phyloP scores from a whole-genome alignment of 257 asterid species.

The Cinchona pubescens region DNA sequence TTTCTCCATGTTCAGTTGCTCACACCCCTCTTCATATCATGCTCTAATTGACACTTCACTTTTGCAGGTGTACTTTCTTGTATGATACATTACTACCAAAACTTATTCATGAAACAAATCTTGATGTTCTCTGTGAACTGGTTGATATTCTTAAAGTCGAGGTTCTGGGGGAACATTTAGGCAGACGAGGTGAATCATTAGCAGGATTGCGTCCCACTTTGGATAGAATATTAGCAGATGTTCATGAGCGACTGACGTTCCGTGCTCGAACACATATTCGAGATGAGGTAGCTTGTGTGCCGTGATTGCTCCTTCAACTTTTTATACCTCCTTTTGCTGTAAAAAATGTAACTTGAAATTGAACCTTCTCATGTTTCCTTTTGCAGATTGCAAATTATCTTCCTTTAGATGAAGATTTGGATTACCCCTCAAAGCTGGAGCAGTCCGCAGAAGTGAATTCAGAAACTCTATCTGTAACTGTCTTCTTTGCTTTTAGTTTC shows the following conservation, averaged over 20 bases:
- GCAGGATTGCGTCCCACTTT: slow-evolving; percentile 86
- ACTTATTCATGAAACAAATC: slow-evolving; percentile 93
- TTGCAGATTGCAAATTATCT: slow-evolving; percentile 85
- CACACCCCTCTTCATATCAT: neutral
- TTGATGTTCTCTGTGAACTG: slow-evolving; percentile 93
- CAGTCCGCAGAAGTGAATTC: slow-evolving; percentile 50
- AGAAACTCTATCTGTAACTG: slow-evolving; percentile 70
- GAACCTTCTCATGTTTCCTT: neutral
- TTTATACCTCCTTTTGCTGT: neutral
- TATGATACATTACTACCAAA: slow-evolving; percentile 91
- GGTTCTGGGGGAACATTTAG: slow-evolving; percentile 87
- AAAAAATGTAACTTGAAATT: neutral
- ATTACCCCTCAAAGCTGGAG: slow-evolving; percentile 92
- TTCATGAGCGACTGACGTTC: slow-evolving; percentile 89
- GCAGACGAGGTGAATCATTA: slow-evolving; percentile 81
- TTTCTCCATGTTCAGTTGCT: neutral
- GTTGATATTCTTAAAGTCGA: slow-evolving; percentile 93
- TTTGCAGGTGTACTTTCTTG: slow-evolving; percentile 85
- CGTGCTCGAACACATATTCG: slow-evolving; percentile 95
- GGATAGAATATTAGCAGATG: slow-evolving; percentile 94
- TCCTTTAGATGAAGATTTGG: slow-evolving; percentile 81
- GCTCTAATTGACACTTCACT: neutral
- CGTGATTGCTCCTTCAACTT: slow-evolving; percentile 6
- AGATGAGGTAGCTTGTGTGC: slow-evolving; percentile 68
- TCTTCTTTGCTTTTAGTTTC: slow-evolving; percentile 17